Evolutionary conservation across 108 stramenopile genomes (phyloP), one percentile per base, ranked within the genome.

Genomic region (Fragilaria radians): DNA sequence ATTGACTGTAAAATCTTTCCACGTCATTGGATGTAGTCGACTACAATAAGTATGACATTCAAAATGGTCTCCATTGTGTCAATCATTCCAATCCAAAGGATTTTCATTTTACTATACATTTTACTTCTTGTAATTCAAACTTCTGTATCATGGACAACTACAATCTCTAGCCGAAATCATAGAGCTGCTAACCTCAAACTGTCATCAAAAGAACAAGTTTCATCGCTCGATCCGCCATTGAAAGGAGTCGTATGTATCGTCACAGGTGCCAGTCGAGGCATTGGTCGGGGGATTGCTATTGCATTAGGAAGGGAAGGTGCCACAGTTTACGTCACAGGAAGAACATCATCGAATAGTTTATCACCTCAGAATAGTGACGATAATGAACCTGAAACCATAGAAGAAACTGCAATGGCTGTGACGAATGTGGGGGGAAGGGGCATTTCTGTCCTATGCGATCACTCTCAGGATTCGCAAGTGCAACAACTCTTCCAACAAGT

Each of bases 241-340:
- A 14, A 42, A 57, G 32, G 32, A 3, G n/a, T 77, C 11, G 76
- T 85, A 9, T 71, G 72, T 24, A 52, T 86, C 23, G 85, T 86
- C 7, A 86, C 85, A 5, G 85, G 85, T 19, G 79, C 81, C 1
- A 64, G 54, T 50, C 70, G 85, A 60, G 85, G 85, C 0, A 93
- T 93, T 33, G 91, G 91, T 1, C 73, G 74, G 28, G 91, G 88
- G 9, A 89, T 89, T 60, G 88, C 91, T 3, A 31, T 89, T 11
- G 86, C 86, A 63, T 61, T 89, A 19, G 88, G 86, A 21, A 24
- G 42, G 5, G 76, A 70, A 7, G 88, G 88, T 1, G 71, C 63
- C 49, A 85, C 63, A 0, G 88, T 89, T 0, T 87, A 93, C 56
- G 63, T 69, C 27, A 34, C 61, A 47, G 70, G 72, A 21, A 59